Evolutionary conservation across 2,329 filamentous ascomycete species (phyloP).

Genomic region (Westerdykella ornata): DNA sequence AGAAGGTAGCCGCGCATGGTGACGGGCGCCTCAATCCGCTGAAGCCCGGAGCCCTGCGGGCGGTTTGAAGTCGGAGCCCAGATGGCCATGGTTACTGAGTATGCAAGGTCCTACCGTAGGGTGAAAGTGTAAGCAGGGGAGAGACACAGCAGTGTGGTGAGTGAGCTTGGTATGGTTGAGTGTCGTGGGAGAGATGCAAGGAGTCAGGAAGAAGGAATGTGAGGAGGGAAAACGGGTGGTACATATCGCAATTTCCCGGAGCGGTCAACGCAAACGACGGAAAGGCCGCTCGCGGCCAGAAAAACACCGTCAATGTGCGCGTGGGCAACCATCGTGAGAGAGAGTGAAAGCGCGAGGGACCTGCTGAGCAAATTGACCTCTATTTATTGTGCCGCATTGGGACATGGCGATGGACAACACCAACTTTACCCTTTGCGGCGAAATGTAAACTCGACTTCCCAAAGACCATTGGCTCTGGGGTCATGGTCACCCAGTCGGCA

Average conservation of each 20-base stretch:
- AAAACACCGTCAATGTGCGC: neutral
- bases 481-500: too few species aligned
- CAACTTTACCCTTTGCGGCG: neutral
- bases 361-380: neutral
- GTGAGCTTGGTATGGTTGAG: neutral
- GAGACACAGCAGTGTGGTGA: neutral
- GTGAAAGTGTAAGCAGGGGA: constrained; percentile 1
- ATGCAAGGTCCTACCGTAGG: neutral
- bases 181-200: constrained; percentile 1
- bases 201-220: neutral
- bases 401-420: neutral
- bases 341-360: neutral
- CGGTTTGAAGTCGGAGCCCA: constrained; percentile 20
- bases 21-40: constrained; percentile 48
- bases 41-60: constrained; percentile 37
- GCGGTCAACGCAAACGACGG: neutral
- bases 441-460: neutral
- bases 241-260: constrained; percentile 1
- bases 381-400: neutral
- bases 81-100: constrained; percentile 13
- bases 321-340: constrained; percentile 1
- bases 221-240: neutral
- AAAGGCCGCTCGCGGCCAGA: constrained; percentile 2
- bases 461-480: too few species aligned
- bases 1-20: constrained; percentile 43